phyloP scores from a whole-genome alignment of 768 basidiomycete genomes.

The Boletellus ananas region DNA sequence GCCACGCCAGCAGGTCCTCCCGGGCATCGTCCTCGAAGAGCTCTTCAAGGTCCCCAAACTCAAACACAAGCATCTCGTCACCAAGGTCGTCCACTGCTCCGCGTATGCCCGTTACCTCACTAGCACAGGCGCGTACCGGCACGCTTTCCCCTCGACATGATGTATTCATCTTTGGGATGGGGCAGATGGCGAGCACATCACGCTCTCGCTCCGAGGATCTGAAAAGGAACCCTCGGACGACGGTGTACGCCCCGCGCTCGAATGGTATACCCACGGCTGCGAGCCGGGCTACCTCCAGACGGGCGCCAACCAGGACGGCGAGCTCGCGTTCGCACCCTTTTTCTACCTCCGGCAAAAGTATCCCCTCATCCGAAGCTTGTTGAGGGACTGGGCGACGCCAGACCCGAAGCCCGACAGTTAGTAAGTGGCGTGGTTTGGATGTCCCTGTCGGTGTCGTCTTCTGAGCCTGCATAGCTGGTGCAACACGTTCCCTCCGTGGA shows the following conservation, averaged over 20 bases:
- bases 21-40: constrained; percentile 17
- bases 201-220: constrained; percentile 8
- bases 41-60: constrained; percentile 19
- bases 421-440: background rate
- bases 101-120: constrained; percentile 22
- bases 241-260: background rate
- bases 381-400: constrained; percentile 9
- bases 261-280: constrained; percentile 8
- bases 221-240: background rate
- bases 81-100: constrained; percentile 20
- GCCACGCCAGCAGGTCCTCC: constrained; percentile 9
- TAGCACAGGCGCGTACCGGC: constrained; percentile 2
- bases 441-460: too few relatives aligned
- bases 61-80: constrained; percentile 24
- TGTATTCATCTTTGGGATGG: background rate
- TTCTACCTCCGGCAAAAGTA: constrained; percentile 10
- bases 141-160: too few relatives aligned
- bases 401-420: constrained; percentile 9
- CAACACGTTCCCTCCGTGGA: constrained; percentile 10
- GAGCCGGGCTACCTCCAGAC: background rate
- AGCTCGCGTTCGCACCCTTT: constrained; percentile 3
- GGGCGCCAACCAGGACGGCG: background rate
- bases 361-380: constrained; percentile 5
- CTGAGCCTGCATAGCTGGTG: constrained; percentile 3
- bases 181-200: constrained; percentile 8